Percentiles rank a stretch among this genome's conserved stretches.
These are phyloP conservation scores for Thelephora terrestris DNA, from an alignment of 1,284 basidiomycete species.

Conservation along the genomic window DNA sequence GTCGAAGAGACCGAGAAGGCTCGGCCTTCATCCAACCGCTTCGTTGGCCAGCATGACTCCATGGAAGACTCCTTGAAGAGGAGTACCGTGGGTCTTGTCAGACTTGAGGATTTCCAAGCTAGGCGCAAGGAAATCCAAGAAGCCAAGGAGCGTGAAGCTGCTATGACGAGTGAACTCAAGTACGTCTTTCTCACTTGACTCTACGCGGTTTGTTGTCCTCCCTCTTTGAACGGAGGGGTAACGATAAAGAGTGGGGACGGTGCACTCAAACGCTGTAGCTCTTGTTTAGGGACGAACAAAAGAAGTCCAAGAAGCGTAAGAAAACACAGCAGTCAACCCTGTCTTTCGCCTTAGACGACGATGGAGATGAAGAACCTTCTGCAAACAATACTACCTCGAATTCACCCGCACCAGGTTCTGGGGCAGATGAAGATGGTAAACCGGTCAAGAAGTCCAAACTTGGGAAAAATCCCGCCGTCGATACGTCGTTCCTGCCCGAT, in stretches of 20 bases:
- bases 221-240: background rate
- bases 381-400: constrained; percentile 23
- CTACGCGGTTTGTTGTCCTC: constrained; percentile 5
- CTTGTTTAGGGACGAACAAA: constrained; percentile 76
- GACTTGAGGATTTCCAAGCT: constrained; percentile 88
- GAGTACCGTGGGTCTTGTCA: constrained; percentile 89
- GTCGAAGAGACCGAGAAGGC: constrained; percentile 78
- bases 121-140: constrained; percentile 87
- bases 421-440: constrained; percentile 26
- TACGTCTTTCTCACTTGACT: constrained; percentile 40
- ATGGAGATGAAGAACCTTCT: constrained; percentile 26
- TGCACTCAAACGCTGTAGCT: constrained; percentile 62
- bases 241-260: background rate
- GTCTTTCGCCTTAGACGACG: constrained; percentile 86
- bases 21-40: constrained; percentile 75
- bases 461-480: constrained; percentile 92
- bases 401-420: constrained; percentile 26
- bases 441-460: constrained; percentile 66
- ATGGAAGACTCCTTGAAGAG: constrained; percentile 93
- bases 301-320: constrained; percentile 87
- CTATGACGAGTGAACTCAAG: constrained; percentile 73
- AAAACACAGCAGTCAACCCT: constrained; percentile 74
- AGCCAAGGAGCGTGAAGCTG: constrained; percentile 83
- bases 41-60: constrained; percentile 89
- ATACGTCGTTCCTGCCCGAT: constrained; percentile 97